Evolutionary conservation across 2,329 filamentous ascomycete genomes (phyloP), one percentile per base, ranked within the genome.

Genomic region (Torrubiella hemipterigena): DNA sequence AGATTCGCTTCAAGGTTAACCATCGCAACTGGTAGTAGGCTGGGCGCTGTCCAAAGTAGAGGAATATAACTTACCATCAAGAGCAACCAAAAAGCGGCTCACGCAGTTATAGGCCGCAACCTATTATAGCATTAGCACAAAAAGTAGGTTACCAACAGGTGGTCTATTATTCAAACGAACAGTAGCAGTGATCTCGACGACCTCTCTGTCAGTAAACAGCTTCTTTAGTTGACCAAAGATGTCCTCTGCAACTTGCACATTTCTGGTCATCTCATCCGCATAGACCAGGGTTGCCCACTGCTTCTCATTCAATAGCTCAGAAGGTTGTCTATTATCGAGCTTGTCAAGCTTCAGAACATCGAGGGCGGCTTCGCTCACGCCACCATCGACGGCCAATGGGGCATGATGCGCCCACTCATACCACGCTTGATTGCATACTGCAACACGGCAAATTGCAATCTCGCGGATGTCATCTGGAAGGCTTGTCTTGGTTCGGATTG

Each of bases 341-440:
- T 32, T 46, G 14, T 54, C 46, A 17, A 39, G 38, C 53, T 57
- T 61, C 21, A 68, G 54, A 5, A 56, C 42, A 33, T 59, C 57
- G 43, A 78, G 55, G 7, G 59, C 66, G 12, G 58, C 62, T 19
- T 64, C 55, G 13, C 58, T 54, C 5, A 83, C 65, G 5, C 77
- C 76, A 0, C 67, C 76, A 14, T 58, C 58, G 7, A 63, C 59
- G 5, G 69, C 67, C 11, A 89, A 63, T 2, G 83, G 83, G 12
- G 76, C 77, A 50, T 93, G 85, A 33, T 83, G 73, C 21, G 61
- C 69, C 84, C 82, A 93, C 54, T 93, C 85, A 54, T 86, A 93
- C 75, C 80, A 84, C 2, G 85, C 85, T 13, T 67, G 56, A 55
- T 93, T 93, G 45, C 84, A 69, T 12, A 80, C 76, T 10, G 85